Percentiles rank a stretch among this genome's conserved stretches.
Evolutionary conservation across 1,139 yeast genomes (phyloP).

Genomic region (Hyphopichia buzzinii): DNA sequence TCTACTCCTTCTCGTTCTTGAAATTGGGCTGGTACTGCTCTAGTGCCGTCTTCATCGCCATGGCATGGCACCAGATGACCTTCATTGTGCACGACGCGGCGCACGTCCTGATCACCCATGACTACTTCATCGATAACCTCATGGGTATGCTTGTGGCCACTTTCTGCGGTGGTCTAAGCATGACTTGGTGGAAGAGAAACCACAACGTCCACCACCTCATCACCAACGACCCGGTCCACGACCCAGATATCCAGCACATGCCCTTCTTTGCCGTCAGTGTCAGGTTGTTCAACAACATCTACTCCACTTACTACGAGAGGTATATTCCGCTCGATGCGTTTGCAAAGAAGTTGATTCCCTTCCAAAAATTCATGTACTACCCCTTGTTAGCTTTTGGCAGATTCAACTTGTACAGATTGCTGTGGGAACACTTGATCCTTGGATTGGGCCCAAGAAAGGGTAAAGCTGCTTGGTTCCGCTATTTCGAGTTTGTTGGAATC

Average conservation of each 20-base stretch:
- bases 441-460: constrained; percentile 82
- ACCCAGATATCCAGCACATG: constrained; percentile 90
- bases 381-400: constrained; percentile 82
- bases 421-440: constrained; percentile 69
- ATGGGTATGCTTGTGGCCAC: constrained; percentile 75
- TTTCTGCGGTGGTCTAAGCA: constrained; percentile 80
- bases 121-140: constrained; percentile 73
- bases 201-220: constrained; percentile 88
- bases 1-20: constrained; percentile 50
- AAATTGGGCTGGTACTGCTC: constrained; percentile 42
- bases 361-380: constrained; percentile 73
- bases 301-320: constrained; percentile 77
- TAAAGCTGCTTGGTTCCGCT: constrained; percentile 83
- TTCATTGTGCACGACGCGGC: constrained; percentile 92
- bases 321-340: constrained; percentile 63
- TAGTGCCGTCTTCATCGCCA: constrained; percentile 68
- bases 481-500: constrained; percentile 71
- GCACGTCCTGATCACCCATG: constrained; percentile 78
- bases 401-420: constrained; percentile 76
- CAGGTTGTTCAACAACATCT: constrained; percentile 62
- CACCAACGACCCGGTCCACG: constrained; percentile 89
- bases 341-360: constrained; percentile 55
- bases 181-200: constrained; percentile 95
- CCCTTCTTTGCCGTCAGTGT: constrained; percentile 89
- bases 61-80: constrained; percentile 88